These are phyloP conservation scores for Trichoderma aggressivum DNA, from an alignment of 2,329 filamentous ascomycete species.

Conservation along the genomic window DNA sequence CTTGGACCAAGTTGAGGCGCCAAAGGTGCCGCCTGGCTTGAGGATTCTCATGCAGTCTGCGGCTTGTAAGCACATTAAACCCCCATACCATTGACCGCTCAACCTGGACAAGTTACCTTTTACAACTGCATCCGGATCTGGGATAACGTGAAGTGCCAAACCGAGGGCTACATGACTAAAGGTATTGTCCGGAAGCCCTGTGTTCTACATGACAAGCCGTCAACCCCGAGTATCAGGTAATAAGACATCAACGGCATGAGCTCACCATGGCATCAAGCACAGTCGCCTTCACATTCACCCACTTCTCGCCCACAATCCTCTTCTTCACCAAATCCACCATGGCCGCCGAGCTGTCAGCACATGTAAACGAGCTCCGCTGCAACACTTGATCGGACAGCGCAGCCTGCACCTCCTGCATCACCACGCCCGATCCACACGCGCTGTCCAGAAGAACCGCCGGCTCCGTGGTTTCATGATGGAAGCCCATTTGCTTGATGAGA, in stretches of 20 bases:
- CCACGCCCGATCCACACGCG: conserved; percentile 51
- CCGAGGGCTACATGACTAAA: conserved; percentile 46
- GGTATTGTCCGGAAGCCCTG: conserved; percentile 35
- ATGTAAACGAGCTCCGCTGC: conserved; percentile 45
- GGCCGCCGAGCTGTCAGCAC: conserved; percentile 44
- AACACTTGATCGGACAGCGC: conserved; percentile 38
- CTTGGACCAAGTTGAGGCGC: conserved; percentile 37
- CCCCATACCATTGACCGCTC: neutral
- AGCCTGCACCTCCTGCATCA: conserved; percentile 44
- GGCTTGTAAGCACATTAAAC: neutral
- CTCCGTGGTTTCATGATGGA: conserved; percentile 20
- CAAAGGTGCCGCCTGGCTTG: conserved; percentile 38
- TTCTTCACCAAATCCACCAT: conserved; percentile 41
- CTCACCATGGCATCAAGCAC: conserved; percentile 47
- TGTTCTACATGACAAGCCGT: conserved; percentile 32
- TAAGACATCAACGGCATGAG: neutral
- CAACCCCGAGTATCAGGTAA: neutral
- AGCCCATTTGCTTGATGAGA: conserved; percentile 28
- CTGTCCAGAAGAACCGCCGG: conserved; percentile 48
- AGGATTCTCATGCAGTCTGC: conserved; percentile 39
- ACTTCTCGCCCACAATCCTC: conserved; percentile 40
- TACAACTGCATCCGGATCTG: conserved; percentile 36
- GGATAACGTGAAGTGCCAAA: conserved; percentile 47
- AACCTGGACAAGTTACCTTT: conserved; percentile 24
- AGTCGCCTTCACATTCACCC: conserved; percentile 44